Percentiles rank a stretch among this genome's conserved stretches.
Evolutionary conservation across 1,284 basidiomycete genomes (phyloP).

Genomic region (Amylostereum areolatum): DNA sequence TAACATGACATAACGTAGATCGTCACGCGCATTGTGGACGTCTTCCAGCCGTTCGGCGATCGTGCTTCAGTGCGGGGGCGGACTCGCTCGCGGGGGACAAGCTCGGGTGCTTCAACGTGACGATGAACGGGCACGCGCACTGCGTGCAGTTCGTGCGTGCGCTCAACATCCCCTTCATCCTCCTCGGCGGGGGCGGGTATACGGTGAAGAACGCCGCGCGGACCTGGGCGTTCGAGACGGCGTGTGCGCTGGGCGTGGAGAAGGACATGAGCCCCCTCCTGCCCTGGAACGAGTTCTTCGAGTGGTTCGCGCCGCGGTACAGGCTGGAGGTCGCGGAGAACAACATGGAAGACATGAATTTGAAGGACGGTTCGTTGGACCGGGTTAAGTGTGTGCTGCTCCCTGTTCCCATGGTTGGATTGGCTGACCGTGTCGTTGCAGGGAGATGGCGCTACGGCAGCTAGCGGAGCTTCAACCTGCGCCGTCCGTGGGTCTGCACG

Average conservation of each 20-base stretch:
- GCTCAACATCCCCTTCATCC: constrained; percentile 84
- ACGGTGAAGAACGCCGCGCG: constrained; percentile 94
- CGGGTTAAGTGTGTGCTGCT: constrained; percentile 53
- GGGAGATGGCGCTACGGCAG: constrained; percentile 71
- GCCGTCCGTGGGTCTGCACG: constrained; percentile 85
- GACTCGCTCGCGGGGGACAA: constrained; percentile 96
- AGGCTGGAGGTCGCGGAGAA: constrained; percentile 87
- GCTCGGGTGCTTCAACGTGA: constrained; percentile 93
- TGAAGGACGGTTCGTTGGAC: constrained; percentile 77
- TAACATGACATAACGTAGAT: constrained; percentile 41
- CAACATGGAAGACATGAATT: constrained; percentile 94
- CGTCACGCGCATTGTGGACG: constrained; percentile 83
- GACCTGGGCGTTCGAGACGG: constrained; percentile 96
- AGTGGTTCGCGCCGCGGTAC: constrained; percentile 97
- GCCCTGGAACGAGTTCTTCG: constrained; percentile 95
- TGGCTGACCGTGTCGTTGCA: constrained; percentile 20
- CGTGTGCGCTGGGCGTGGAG: constrained; percentile 84
- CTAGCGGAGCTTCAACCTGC: constrained; percentile 75
- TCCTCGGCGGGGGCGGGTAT: constrained; percentile 95
- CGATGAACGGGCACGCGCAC: constrained; percentile 90
- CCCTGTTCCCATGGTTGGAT: not conserved
- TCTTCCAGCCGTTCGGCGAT: constrained; percentile 87
- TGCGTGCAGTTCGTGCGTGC: constrained; percentile 86
- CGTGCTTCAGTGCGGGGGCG: constrained; percentile 93
- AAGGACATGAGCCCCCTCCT: constrained; percentile 73